Base-by-base conservation (phyloP, 495 filamentous ascomycete genomes). In the Aspergillus diversus region DNA sequence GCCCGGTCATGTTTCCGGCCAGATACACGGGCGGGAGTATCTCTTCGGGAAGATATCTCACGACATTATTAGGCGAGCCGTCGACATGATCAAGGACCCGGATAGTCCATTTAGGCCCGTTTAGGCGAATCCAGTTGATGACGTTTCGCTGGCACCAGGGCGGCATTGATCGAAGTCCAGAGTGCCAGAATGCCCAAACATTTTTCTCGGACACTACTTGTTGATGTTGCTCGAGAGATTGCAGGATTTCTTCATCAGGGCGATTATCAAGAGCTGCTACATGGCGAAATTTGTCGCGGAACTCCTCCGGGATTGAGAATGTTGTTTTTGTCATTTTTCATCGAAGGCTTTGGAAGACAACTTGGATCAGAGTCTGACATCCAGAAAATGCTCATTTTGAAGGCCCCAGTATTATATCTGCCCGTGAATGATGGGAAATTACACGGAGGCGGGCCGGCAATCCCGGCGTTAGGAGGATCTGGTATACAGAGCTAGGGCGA, bases 101-200 rank as follows among this genome's bases (percentile, higher is more conserved):
- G 39, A 73, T 60, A 1, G 65, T 70, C 71, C 69, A 73, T 5
- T 57, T 47, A 0, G 66, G 57, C 3, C 66, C 68, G 16, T 34
- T 51, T 13, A 62, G 34, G 5, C 71, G 69, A 2, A 57, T 58
- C 71, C 71, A 73, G 61, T 63, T 56, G 27, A 69, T 35, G 7
- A 70, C 61, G 47, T 71, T 73, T 9, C 67, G 63, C 57, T 69
- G 65, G 9, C 48, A 55, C 69, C 71, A 73, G 27, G 32, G 9
- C 1, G 65, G 69, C 71, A 71, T 71, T 4, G 46, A 48, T 16
- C 33, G 8, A 13, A 71, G 16, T 0, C 71, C 71, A 8, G 63
- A 33, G 39, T 73, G 58, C 71, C 71, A 73, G 50, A 65, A 73
- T 21, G 71, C 71, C 71, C 71, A 73, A 16, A 73, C 35, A 21